phyloP scores from a whole-genome alignment of 2,329 filamentous ascomycete genomes.

The Keithomyces neogunnii region DNA sequence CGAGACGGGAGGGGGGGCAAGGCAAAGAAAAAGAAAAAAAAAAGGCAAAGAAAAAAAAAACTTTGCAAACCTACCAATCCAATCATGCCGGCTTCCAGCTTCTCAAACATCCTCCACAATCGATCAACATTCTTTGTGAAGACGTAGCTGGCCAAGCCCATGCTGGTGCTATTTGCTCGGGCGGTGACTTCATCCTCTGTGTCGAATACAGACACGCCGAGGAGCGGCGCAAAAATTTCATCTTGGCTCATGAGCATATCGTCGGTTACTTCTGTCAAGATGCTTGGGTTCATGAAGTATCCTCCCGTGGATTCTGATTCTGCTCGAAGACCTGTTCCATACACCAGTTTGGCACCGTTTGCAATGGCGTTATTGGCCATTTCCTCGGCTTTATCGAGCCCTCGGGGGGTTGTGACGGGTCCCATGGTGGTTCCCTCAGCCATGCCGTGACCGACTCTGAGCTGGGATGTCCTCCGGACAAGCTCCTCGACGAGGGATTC shows the following conservation, averaged over 20 bases:
- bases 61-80: constrained; percentile 21
- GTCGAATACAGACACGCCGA: constrained; percentile 60
- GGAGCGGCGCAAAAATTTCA: constrained; percentile 66
- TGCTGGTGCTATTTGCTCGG: constrained; percentile 56
- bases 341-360: constrained; percentile 46
- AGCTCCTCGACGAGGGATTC: constrained; percentile 50
- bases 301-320: constrained; percentile 29
- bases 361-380: constrained; percentile 49
- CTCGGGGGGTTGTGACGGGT: constrained; percentile 24
- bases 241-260: constrained; percentile 60
- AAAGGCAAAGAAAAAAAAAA: not conserved
- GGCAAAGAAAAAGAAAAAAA: not conserved
- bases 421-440: constrained; percentile 27
- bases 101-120: constrained; percentile 34
- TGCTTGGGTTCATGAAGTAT: constrained; percentile 63
- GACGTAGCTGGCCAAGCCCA: constrained; percentile 66
- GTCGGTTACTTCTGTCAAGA: constrained; percentile 56
- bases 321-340: constrained; percentile 46
- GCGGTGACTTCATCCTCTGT: constrained; percentile 61
- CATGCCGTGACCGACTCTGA: constrained; percentile 55
- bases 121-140: constrained; percentile 43
- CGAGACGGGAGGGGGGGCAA: not conserved
- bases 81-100: constrained; percentile 37
- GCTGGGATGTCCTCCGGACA: constrained; percentile 38
- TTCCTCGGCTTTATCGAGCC: constrained; percentile 31